phyloP scores from a whole-genome alignment of 1,139 yeast species.

The Debaryomycetaceae sp. region DNA sequence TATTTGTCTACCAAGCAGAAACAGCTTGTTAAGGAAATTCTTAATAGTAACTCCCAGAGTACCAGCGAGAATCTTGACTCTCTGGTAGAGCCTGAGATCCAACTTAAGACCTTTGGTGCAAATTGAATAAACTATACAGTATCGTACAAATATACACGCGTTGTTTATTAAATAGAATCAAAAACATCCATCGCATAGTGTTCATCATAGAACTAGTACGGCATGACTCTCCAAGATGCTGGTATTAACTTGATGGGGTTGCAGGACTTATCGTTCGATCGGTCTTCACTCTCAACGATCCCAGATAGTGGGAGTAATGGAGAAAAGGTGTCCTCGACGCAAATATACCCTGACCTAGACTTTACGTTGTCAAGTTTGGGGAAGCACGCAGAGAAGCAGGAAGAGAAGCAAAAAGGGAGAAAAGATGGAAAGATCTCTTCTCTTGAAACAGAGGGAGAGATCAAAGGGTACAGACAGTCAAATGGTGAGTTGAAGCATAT shows the following conservation, averaged over 20 bases:
- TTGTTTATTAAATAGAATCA: no score
- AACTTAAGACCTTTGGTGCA: constrained; percentile 33
- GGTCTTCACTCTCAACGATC: neutral
- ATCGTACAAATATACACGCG: neutral
- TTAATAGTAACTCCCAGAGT: constrained; percentile 17
- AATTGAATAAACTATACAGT: neutral
- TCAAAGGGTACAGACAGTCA: neutral
- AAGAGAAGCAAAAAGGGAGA: neutral
- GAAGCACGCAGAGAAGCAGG: neutral
- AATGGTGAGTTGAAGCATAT: neutral
- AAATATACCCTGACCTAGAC: neutral
- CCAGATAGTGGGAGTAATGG: neutral
- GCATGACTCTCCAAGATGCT: neutral
- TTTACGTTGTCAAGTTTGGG: no score
- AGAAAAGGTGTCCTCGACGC: neutral
- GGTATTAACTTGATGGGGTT: neutral
- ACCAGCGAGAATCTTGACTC: constrained; percentile 3
- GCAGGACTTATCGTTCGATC: neutral
- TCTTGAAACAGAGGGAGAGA: neutral
- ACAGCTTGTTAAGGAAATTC: constrained; percentile 37
- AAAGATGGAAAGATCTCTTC: neutral
- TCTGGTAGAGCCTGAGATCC: constrained; percentile 23
- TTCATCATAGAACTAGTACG: neutral
- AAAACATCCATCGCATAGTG: neutral
- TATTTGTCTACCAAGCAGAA: constrained; percentile 37